Evolutionary conservation across 176 grass and related monocot genomes (phyloP).

Genomic region (Dendrocalamus sinicus): DNA sequence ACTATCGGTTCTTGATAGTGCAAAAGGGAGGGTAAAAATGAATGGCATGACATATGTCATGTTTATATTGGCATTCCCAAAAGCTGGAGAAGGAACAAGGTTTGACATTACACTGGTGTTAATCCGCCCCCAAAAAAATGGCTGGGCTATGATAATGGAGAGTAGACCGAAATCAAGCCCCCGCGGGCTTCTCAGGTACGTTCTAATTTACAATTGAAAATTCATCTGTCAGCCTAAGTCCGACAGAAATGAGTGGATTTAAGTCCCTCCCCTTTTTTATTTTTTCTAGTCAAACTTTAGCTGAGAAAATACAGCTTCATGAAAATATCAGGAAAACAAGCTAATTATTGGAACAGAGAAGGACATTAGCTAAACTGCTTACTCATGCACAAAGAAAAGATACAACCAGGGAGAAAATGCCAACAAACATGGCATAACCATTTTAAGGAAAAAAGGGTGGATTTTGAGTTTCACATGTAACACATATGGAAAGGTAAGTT

Average conservation of each 20-base stretch:
- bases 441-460: not conserved
- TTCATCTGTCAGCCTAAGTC: not conserved
- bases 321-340: constrained; percentile 1
- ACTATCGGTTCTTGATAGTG: not conserved
- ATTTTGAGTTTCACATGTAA: not conserved
- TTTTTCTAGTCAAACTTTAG: not conserved
- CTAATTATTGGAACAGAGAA: not conserved
- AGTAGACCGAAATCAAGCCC: not conserved
- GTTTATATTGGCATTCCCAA: not conserved
- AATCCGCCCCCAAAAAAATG: not conserved
- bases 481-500: constrained; percentile 1
- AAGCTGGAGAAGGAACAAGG: not conserved
- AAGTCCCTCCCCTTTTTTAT: not conserved
- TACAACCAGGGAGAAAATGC: constrained; percentile 1
- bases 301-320: not conserved
- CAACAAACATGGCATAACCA: constrained; percentile 29
- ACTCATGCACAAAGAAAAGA: not conserved
- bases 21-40: not conserved
- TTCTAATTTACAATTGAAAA: not conserved
- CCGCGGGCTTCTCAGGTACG: not conserved
- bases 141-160: not conserved
- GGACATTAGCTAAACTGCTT: not conserved
- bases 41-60: not conserved
- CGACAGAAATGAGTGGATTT: not conserved
- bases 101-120: too few relatives aligned